A percentile compares a stretch with the other conserved stretches of the same genome.
phyloP scores from a whole-genome alignment of 1,284 basidiomycete species.

The Amylostereum chailletii region DNA sequence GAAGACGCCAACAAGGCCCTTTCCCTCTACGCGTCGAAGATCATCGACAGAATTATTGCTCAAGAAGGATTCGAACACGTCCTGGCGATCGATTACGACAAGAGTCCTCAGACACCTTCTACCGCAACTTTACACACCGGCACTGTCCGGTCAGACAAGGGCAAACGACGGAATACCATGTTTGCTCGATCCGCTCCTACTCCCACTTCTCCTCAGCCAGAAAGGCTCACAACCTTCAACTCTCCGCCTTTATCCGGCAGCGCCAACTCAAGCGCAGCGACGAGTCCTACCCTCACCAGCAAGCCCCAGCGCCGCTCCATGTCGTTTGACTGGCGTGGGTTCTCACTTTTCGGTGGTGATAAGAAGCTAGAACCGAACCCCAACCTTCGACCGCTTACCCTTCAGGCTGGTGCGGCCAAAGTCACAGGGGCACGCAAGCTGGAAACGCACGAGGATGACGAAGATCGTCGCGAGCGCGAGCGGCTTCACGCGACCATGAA shows the following conservation, averaged over 20 bases:
- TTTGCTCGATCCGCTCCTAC: constrained; percentile 15
- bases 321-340: constrained; percentile 74
- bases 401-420: constrained; percentile 55
- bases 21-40: constrained; percentile 91
- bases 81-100: constrained; percentile 80
- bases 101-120: constrained; percentile 25
- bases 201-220: constrained; percentile 27
- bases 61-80: constrained; percentile 93
- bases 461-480: constrained; percentile 78
- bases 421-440: constrained; percentile 63
- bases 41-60: constrained; percentile 90
- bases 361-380: constrained; percentile 47
- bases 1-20: constrained; percentile 94
- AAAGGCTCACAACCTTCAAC: constrained; percentile 19
- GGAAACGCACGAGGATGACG: constrained; percentile 80
- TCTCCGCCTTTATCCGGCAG: constrained; percentile 24
- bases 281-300: constrained; percentile 15
- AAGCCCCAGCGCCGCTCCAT: constrained; percentile 62
- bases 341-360: constrained; percentile 60
- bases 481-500: constrained; percentile 84
- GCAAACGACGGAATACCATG: constrained; percentile 11
- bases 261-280: constrained; percentile 18
- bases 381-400: constrained; percentile 61
- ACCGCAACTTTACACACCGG: constrained; percentile 15
- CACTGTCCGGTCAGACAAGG: constrained; percentile 10